Base-by-base conservation (phyloP, 345 rosid genomes). In the Dimocarpus longan region DNA sequence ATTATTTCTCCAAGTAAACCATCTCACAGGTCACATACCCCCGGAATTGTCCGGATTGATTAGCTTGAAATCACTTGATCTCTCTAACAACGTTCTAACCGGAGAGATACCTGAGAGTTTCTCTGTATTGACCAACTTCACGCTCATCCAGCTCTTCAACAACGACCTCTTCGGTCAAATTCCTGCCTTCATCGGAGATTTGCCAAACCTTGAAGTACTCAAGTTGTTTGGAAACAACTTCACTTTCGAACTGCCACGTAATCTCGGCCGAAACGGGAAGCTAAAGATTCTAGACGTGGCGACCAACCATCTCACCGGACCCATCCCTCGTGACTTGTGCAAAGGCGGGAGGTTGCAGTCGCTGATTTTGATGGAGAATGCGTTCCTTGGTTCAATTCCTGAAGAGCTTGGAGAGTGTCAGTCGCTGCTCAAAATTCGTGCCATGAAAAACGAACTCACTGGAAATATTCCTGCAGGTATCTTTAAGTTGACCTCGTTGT, bases 181-280 rank as follows among this genome's bases (percentile, higher is more conserved):
- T 57, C 99, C 99, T 0, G 84, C 85, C 0, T 88, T 87, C 65
- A 19, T 95, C 13, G 97, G 95, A 21, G 97, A 92, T 56, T 79
- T 88, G 32, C 97, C 95, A 22, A 76, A 87, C 18, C 90, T 95
- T 3, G 92, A 92, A 79, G 88, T 82, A 48, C 85, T 95, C 52
- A 84, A 88, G 44, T 75, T 95, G 0, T 95, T 98, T 98, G 90
- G 78, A 52, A 95, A 95, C 88, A 89, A 93, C 81, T 93, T 93
- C 86, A 90, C 96, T 22, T 69, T 78, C 68, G 84, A 81, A 65
- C 71, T 95, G 28, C 99, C 99, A 1, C 80, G 71, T 84, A 88
- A 80, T 81, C 87, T 95, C 3, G 99, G 99, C 40, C 82, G 88
- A 59, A 95, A 85, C 76, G 93, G 93, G 56, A 88, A 82, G 87